Conservation (phyloP, 768 basidiomycete genomes). For the Naematelia aurantialba region DNA sequence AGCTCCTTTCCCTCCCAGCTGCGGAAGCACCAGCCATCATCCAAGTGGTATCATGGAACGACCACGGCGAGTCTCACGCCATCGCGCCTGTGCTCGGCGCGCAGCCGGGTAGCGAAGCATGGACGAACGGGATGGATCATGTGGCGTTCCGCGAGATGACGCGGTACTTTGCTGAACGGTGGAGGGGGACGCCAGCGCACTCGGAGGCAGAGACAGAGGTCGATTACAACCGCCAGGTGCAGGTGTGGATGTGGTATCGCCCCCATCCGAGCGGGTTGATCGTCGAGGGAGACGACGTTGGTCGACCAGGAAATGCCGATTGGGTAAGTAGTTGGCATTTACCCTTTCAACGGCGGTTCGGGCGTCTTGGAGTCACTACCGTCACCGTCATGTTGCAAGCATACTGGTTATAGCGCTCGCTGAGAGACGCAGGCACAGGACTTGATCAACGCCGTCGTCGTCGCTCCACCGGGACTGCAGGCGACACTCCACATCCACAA, state of each 20-base stretch:
- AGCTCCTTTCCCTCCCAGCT: constrained; percentile 32
- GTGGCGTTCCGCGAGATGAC: constrained; percentile 42
- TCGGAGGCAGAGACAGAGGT: constrained; percentile 1
- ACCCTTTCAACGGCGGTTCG: too few species aligned
- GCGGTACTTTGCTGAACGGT: constrained; percentile 32
- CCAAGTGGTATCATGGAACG: constrained; percentile 51
- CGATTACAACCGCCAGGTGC: not conserved
- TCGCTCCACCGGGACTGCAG: constrained; percentile 17
- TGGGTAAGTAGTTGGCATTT: constrained; percentile 31
- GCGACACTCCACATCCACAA: constrained; percentile 12
- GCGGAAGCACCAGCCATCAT: constrained; percentile 38
- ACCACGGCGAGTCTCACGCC: constrained; percentile 47
- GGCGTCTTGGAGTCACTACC: too few species aligned
- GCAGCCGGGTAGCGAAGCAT: constrained; percentile 48
- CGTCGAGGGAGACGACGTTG: constrained; percentile 28
- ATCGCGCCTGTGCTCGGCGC: constrained; percentile 46
- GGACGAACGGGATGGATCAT: constrained; percentile 46
- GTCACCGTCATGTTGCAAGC: not conserved
- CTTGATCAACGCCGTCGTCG: constrained; percentile 40
- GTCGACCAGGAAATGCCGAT: constrained; percentile 38
- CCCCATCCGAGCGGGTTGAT: constrained; percentile 32
- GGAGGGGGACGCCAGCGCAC: constrained; percentile 18
- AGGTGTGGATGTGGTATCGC: constrained; percentile 38
- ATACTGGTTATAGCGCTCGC: not conserved
- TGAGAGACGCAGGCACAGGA: constrained; percentile 45